These are phyloP conservation scores for Neonectria neomacrospora DNA, from an alignment of 2,329 filamentous ascomycete species.

Conservation along the genomic window DNA sequence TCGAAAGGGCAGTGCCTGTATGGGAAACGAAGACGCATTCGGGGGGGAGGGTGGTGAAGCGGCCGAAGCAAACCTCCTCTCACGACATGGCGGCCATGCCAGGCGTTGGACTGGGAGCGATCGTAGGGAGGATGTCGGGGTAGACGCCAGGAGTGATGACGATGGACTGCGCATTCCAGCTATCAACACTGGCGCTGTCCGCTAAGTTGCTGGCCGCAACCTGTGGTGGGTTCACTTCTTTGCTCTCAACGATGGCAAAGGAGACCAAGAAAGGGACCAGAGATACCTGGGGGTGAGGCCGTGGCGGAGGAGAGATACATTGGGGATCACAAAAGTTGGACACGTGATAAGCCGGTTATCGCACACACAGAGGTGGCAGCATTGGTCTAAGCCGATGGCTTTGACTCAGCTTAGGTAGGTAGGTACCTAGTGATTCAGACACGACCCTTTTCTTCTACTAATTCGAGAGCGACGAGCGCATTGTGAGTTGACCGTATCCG, in stretches of 20 bases:
- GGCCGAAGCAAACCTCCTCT: conserved; percentile 44
- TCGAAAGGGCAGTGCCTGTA: conserved; percentile 76
- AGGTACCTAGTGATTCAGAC: conserved; percentile 21
- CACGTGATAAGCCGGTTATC: conserved; percentile 43
- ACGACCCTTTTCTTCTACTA: conserved; percentile 13
- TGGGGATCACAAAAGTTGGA: conserved; percentile 34
- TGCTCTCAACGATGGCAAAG: conserved; percentile 39
- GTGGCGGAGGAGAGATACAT: conserved; percentile 23
- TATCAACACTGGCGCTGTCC: conserved; percentile 46
- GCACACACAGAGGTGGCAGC: conserved; percentile 36
- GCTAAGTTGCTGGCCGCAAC: conserved; percentile 49
- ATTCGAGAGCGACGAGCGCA: conserved; percentile 8
- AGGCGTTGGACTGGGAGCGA: conserved; percentile 42
- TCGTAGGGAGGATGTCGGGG: conserved; percentile 47
- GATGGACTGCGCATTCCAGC: conserved; percentile 52
- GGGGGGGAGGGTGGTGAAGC: conserved; percentile 38
- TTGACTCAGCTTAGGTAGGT: conserved; percentile 29
- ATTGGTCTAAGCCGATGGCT: conserved; percentile 34
- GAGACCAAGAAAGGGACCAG: conserved; percentile 21
- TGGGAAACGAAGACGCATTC: conserved; percentile 48
- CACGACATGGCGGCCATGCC: conserved; percentile 46
- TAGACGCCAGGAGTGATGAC: conserved; percentile 46
- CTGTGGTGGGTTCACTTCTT: conserved; percentile 45
- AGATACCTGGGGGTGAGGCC: conserved; percentile 29
- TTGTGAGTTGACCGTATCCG: neutral